These are phyloP conservation scores for Zasmidium cellare DNA, from an alignment of 2,329 filamentous ascomycete genomes.

Conservation along the genomic window DNA sequence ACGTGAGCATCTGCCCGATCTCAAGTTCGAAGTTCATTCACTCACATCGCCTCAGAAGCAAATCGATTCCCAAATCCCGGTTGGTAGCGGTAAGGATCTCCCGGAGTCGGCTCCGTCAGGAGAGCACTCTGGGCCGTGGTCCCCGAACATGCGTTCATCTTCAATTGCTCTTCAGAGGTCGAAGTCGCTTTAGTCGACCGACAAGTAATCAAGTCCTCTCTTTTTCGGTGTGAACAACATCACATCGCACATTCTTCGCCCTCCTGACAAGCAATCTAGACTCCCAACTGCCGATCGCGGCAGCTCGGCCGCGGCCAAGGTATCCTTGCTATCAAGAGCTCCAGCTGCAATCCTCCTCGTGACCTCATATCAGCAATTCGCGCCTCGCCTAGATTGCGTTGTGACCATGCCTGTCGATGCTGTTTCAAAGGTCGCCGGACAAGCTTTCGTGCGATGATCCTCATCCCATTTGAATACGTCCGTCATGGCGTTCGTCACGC, in stretches of 20 bases:
- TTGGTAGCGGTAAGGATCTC: constrained; percentile 26
- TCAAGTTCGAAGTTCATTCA: background rate
- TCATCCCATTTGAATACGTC: background rate
- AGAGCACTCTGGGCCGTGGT: constrained; percentile 9
- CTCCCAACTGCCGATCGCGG: background rate
- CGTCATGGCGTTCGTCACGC: background rate
- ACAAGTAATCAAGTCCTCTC: too few species aligned
- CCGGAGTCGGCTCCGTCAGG: constrained; percentile 11
- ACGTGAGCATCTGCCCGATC: background rate
- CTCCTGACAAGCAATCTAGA: too few species aligned
- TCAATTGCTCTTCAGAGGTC: background rate
- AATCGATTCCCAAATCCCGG: constrained; percentile 25
- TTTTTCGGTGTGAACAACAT: too few species aligned
- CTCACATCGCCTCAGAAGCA: constrained; percentile 21
- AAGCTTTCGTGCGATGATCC: background rate
- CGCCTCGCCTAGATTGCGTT: background rate
- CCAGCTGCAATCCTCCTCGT: background rate
- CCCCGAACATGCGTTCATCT: constrained; percentile 7
- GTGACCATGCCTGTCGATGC: background rate
- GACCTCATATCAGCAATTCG: background rate
- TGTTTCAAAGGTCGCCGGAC: background rate
- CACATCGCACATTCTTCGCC: background rate
- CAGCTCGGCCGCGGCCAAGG: background rate
- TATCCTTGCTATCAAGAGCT: background rate
- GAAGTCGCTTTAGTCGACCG: too few species aligned